Conservation (phyloP, 805 yeast genomes). For the Monosporozyma yasuniensis region DNA sequence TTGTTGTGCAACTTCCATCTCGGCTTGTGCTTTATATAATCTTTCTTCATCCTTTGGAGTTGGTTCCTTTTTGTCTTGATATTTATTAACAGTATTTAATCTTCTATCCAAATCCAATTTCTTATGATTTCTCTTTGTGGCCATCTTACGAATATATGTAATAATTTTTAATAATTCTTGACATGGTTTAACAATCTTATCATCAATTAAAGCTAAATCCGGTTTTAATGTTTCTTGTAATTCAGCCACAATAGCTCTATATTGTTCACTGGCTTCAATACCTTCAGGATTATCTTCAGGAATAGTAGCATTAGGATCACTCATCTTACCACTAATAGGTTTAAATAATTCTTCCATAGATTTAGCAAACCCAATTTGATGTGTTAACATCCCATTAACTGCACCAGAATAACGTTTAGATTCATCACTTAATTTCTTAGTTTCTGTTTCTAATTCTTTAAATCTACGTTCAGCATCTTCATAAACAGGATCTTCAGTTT, state of each 20-base stretch:
- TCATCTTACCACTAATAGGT: slow-evolving; percentile 86
- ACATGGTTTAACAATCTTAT: slow-evolving; percentile 84
- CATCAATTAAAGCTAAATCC: slow-evolving; percentile 84
- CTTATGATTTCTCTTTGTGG: slow-evolving; percentile 90
- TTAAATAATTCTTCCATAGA: slow-evolving; percentile 93
- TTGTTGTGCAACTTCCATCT: slow-evolving; percentile 82
- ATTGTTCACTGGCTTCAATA: slow-evolving; percentile 87
- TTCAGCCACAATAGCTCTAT: slow-evolving; percentile 78
- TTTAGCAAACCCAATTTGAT: slow-evolving; percentile 90
- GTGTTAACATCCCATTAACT: slow-evolving; percentile 86
- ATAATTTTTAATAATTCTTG: slow-evolving; percentile 81
- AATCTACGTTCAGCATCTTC: slow-evolving; percentile 94
- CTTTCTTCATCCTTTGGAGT: slow-evolving; percentile 86
- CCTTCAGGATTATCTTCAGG: slow-evolving; percentile 97
- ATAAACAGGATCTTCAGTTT: slow-evolving; percentile 79
- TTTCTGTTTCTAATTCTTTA: slow-evolving; percentile 81
- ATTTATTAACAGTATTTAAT: slow-evolving; percentile 56
- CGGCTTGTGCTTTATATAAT: slow-evolving; percentile 82
- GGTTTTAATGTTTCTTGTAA: slow-evolving; percentile 82
- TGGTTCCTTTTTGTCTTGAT: slow-evolving; percentile 74
- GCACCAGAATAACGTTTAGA: slow-evolving; percentile 84
- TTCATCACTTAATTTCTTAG: slow-evolving; percentile 82
- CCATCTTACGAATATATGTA: slow-evolving; percentile 80
- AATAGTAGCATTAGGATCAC: slow-evolving; percentile 77
- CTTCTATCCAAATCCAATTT: slow-evolving; percentile 89